Evolutionary conservation across 2,329 filamentous ascomycete species (phyloP).

Genomic region (Bipolaris gigantea): DNA sequence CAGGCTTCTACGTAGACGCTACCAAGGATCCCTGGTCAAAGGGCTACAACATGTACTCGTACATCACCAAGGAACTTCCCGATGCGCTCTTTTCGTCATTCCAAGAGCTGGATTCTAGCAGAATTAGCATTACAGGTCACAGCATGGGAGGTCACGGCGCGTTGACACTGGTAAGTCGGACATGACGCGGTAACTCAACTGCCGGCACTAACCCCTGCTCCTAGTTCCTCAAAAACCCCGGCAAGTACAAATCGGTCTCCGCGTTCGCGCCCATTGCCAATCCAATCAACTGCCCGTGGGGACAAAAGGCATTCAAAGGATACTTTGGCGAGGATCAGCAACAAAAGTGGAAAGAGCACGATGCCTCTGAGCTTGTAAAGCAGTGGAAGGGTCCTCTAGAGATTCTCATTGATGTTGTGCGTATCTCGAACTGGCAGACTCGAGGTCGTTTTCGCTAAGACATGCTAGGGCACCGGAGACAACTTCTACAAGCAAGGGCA

Average conservation of each 20-base stretch:
- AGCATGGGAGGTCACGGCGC: conserved; percentile 98
- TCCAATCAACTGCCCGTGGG: conserved; percentile 85
- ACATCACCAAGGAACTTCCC: conserved; percentile 88
- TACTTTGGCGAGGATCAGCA: conserved; percentile 79
- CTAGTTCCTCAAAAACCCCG: conserved; percentile 85
- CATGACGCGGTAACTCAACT: not conserved
- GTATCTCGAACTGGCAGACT: conserved; percentile 41
- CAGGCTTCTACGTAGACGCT: conserved; percentile 94
- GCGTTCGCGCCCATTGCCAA: conserved; percentile 92
- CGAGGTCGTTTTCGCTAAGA: not conserved
- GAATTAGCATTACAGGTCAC: conserved; percentile 87
- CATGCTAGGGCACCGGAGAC: conserved; percentile 76
- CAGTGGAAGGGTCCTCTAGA: conserved; percentile 72
- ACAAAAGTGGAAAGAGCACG: conserved; percentile 82
- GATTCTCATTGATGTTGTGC: conserved; percentile 82
- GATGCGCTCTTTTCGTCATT: conserved; percentile 72
- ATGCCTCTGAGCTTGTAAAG: conserved; percentile 87
- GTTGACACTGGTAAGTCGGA: conserved; percentile 66
- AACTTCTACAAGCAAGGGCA: conserved; percentile 96
- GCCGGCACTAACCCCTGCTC: conserved; percentile 6
- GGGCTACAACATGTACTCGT: conserved; percentile 93
- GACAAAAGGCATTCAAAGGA: conserved; percentile 88
- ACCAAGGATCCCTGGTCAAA: conserved; percentile 70
- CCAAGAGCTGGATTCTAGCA: conserved; percentile 66
- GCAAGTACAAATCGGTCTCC: conserved; percentile 83